Conservation (phyloP, 371 early-diverging fungal genomes). For the Mucor plumbeus region DNA sequence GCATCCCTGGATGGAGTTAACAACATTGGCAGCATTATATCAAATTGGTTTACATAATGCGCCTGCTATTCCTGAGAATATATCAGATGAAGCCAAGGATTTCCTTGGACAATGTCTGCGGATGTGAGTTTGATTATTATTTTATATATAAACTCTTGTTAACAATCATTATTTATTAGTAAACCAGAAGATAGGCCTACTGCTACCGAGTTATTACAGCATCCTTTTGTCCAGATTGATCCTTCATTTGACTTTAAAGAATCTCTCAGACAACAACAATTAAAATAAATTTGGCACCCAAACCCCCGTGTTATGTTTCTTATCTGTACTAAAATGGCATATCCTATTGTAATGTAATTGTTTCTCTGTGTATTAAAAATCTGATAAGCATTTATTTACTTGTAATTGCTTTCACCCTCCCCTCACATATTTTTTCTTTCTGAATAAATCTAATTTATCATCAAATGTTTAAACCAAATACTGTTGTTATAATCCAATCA, state of each 20-base stretch:
- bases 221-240: constrained; percentile 53
- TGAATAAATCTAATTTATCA: not conserved
- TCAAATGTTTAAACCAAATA: not conserved
- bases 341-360: not conserved
- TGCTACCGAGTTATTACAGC: constrained; percentile 60
- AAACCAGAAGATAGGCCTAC: constrained; percentile 66
- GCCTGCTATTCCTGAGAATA: constrained; percentile 74
- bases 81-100: constrained; percentile 68
- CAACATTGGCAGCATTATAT: constrained; percentile 88
- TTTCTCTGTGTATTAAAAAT: constrained; percentile 3
- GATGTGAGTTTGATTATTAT: constrained; percentile 39
- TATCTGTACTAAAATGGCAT: not conserved
- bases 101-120: constrained; percentile 77
- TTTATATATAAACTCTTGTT: not conserved
- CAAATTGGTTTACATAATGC: constrained; percentile 74
- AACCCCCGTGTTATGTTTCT: constrained; percentile 1
- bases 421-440: not conserved
- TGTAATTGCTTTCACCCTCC: not conserved
- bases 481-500: not conserved
- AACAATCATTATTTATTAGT: constrained; percentile 16
- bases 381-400: not conserved
- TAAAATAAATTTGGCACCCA: not conserved
- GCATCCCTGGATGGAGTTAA: constrained; percentile 89
- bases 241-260: constrained; percentile 53
- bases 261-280: constrained; percentile 16